These are phyloP conservation scores for Diplosphaera chodatii DNA, from an alignment of 139 green algal genomes.

Conservation along the genomic window DNA sequence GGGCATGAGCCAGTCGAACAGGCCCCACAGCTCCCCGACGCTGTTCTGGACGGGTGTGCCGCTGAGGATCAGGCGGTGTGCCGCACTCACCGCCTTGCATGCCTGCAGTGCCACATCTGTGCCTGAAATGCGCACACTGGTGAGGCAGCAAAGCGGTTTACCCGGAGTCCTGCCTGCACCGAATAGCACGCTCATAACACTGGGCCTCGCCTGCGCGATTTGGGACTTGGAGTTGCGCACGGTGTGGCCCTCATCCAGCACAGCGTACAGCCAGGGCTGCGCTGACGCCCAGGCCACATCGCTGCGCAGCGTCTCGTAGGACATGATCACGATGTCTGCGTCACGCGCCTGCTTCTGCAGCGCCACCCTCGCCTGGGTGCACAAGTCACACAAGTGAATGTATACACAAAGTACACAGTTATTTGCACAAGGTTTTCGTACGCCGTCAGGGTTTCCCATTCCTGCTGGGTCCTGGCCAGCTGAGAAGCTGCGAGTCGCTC, in stretches of 20 bases:
- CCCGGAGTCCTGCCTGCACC: no score
- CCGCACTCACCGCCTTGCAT: slow-evolving; percentile 45
- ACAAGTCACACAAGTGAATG: no score
- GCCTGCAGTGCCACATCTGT: no score
- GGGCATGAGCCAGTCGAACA: slow-evolving; percentile 99
- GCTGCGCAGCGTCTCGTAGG: slow-evolving; percentile 14
- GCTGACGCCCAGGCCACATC: slow-evolving; percentile 70
- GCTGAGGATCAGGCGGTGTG: slow-evolving; percentile 84
- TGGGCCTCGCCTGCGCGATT: slow-evolving; percentile 41
- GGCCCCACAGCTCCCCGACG: slow-evolving; percentile 89
- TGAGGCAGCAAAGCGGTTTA: no score
- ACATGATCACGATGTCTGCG: slow-evolving; percentile 8
- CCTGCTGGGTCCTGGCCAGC: no score
- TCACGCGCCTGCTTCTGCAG: slow-evolving; percentile 14
- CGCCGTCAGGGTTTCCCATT: no score
- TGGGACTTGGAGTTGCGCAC: slow-evolving; percentile 83
- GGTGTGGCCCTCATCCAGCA: slow-evolving; percentile 95
- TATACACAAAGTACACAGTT: no score
- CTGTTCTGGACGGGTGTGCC: slow-evolving; percentile 94
- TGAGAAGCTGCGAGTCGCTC: no score
- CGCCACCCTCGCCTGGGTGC: slow-evolving; percentile 4
- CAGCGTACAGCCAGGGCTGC: slow-evolving; percentile 75
- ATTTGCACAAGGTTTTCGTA: no score
- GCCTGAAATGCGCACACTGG: not conserved
- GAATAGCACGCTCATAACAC: no score